Evolutionary conservation across 441 rosid genomes (phyloP).

Genomic region (Rhodomyrtus psidioides): DNA sequence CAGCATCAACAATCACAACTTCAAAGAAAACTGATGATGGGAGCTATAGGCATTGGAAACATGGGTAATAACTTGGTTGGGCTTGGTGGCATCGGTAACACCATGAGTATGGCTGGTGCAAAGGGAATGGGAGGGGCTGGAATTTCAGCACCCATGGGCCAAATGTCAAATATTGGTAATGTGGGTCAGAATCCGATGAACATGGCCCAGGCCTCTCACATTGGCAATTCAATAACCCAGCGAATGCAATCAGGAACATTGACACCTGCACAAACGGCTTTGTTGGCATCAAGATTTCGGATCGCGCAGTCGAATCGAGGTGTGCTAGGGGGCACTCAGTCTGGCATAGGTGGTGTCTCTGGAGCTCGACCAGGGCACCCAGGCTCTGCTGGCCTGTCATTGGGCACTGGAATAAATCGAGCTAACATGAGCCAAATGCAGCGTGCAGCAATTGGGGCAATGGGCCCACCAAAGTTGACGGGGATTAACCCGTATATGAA

Average conservation of each 20-base stretch:
- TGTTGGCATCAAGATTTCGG: conserved; percentile 28
- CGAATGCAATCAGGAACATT: conserved; percentile 49
- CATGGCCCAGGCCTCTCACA: conserved; percentile 42
- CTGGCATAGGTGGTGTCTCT: conserved; percentile 57
- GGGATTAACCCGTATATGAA: conserved; percentile 66
- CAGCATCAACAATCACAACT: conserved; percentile 31
- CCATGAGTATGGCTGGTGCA: conserved; percentile 58
- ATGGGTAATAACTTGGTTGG: conserved; percentile 60
- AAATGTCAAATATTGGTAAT: conserved; percentile 52
- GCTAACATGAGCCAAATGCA: conserved; percentile 56
- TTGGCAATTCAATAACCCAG: conserved; percentile 52
- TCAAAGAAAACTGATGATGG: conserved; percentile 77
- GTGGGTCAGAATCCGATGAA: conserved; percentile 61
- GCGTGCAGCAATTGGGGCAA: conserved; percentile 51
- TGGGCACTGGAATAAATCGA: conserved; percentile 54
- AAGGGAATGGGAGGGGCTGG: conserved; percentile 72
- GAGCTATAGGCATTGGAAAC: conserved; percentile 58
- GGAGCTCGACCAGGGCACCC: conserved; percentile 72
- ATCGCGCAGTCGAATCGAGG: conserved; percentile 12
- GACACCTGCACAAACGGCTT: conserved; percentile 27
- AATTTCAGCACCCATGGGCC: conserved; percentile 62
- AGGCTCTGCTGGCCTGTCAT: conserved; percentile 49
- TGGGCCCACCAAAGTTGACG: conserved; percentile 90
- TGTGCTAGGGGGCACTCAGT: conserved; percentile 50
- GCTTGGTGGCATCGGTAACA: conserved; percentile 51